phyloP scores from a whole-genome alignment of 2,329 filamentous ascomycete species.

The Aspergillus intermedius region DNA sequence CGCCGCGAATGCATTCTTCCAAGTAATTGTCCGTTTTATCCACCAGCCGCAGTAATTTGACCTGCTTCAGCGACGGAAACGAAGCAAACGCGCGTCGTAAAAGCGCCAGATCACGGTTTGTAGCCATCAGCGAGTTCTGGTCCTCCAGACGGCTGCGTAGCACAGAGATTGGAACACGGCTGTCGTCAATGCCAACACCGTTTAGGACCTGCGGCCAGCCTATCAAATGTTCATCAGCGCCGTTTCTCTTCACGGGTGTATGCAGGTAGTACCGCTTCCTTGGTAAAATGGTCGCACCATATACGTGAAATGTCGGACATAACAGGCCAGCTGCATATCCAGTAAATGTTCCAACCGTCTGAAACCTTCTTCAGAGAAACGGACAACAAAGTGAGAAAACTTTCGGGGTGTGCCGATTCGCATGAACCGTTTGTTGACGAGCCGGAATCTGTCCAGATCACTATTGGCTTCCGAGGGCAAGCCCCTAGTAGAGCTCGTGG shows the following conservation, averaged over 20 bases:
- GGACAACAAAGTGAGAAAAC: slow-evolving; percentile 32
- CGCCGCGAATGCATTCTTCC: slow-evolving; percentile 46
- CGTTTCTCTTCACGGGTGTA: slow-evolving; percentile 4
- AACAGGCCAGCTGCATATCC: slow-evolving; percentile 30
- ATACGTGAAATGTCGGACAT: slow-evolving; percentile 34
- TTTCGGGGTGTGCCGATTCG: slow-evolving; percentile 35
- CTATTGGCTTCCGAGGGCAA: slow-evolving; percentile 4
- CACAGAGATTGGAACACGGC: slow-evolving; percentile 14
- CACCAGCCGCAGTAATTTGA: slow-evolving; percentile 58
- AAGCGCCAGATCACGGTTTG: slow-evolving; percentile 46
- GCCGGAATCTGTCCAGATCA: slow-evolving; percentile 35
- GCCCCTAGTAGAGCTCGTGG: slow-evolving; percentile 3
- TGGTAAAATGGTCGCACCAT: slow-evolving; percentile 37
- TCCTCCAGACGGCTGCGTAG: slow-evolving; percentile 28
- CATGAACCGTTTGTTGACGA: slow-evolving; percentile 36
- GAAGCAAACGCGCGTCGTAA: slow-evolving; percentile 51
- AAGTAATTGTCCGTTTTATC: slow-evolving; percentile 53
- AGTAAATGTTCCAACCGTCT: slow-evolving; percentile 28
- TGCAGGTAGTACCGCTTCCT: slow-evolving; percentile 30
- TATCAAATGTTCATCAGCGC: slow-evolving; percentile 20
- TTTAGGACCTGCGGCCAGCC: slow-evolving; percentile 24
- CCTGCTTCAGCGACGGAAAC: slow-evolving; percentile 56
- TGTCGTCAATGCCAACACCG: slow-evolving; percentile 12
- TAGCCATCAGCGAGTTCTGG: slow-evolving; percentile 42
- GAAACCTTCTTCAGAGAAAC: slow-evolving; percentile 31